phyloP scores from a whole-genome alignment of 1,284 basidiomycete species.

The Apiotrichum gamsii region DNA sequence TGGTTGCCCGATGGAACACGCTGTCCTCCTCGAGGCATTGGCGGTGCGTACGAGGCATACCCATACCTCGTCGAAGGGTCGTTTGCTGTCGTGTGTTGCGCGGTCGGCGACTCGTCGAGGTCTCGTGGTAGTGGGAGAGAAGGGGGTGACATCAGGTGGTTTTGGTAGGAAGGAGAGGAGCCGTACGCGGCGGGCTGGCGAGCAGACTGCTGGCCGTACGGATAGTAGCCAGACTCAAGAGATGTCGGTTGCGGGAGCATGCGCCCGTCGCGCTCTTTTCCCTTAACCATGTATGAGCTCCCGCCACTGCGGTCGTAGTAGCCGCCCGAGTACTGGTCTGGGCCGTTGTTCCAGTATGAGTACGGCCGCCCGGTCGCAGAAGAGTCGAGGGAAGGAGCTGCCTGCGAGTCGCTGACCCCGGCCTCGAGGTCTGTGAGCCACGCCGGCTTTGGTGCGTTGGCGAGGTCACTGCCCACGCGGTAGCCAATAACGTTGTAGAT shows the following conservation, averaged over 20 bases:
- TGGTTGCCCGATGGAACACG: neutral
- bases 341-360: constrained; percentile 10
- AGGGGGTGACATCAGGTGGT: neutral
- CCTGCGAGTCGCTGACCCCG: constrained; percentile 1
- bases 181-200: neutral
- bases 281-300: neutral
- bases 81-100: neutral
- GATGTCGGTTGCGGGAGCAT: neutral
- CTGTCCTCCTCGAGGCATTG: neutral
- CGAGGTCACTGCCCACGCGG: constrained; percentile 11
- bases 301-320: constrained; percentile 4
- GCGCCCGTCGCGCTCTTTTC: neutral
- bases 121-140: constrained; percentile 1
- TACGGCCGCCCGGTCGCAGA: constrained; percentile 3
- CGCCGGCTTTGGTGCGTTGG: constrained; percentile 15
- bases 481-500: constrained; percentile 17
- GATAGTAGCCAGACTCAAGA: constrained; percentile 5
- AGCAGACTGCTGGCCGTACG: constrained; percentile 3
- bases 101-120: constrained; percentile 1
- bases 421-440: constrained; percentile 14
- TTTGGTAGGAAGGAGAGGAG: neutral
- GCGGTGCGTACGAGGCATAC: neutral
- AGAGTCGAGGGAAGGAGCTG: neutral
- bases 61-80: neutral
- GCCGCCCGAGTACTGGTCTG: constrained; percentile 5